Evolutionary conservation across 2,329 filamentous ascomycete genomes (phyloP), one percentile per base, ranked within the genome.

Genomic region (Colletotrichum tofieldiae): DNA sequence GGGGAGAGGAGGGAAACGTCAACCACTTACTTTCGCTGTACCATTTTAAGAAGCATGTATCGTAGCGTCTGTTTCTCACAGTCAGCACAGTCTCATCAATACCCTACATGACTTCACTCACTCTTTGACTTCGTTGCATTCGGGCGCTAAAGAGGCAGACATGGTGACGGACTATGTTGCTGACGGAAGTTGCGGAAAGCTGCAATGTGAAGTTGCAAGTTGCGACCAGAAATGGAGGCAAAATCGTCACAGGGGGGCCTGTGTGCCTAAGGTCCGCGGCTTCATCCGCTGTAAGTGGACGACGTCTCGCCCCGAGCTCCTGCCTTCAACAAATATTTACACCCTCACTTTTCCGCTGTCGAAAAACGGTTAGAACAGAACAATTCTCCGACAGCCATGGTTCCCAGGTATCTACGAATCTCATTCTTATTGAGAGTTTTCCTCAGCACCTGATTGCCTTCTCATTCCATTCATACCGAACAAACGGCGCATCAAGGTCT

Each of bases 31-130:
- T 98, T 84, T 99, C 96, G 80, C 95, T 98, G 83, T 99, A 99
- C 96, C 96, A 99, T 84, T 98, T 98, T 75, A 99, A 86, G 81
- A 99, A 99, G 85, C 96, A 99, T 64, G 93, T 95, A 82, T 99
- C 96, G 81, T 99, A 99, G 77, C 92, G 94, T 81, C 95, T 98
- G 73, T 3, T 18, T 52, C 73, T 73, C 67, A 77, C 63, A 45
- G 29, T 41, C 54, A 63, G 60, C 29, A 63, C 45, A 14, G 7
- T 5, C 8, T 62, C 29, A 26, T 41, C 43, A 58, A 32, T 37
- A 23, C 14, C 23, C 4, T 6, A 3, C 37, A 2, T 32, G 7
- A 8, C 1, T 37, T 63, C 7, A 81, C 91, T 78, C 84, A 98
- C 96, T 98, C 96, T 85, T 98, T 98, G 76, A 96, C 90, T 79